Base-by-base conservation (phyloP, 1,284 basidiomycete genomes). In the Athelia sp. region DNA sequence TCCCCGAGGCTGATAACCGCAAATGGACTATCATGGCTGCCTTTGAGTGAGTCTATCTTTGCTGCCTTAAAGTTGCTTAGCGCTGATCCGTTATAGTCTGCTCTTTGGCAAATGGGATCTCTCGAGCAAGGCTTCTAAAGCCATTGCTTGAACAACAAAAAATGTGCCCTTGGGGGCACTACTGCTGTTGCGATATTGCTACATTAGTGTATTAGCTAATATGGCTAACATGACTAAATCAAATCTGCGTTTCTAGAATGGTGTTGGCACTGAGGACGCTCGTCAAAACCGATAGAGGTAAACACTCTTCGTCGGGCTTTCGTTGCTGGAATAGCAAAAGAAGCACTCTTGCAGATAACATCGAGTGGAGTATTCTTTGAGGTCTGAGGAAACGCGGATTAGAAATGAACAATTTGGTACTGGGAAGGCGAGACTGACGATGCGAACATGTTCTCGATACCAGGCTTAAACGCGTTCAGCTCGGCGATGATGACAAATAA, bases 1-100 rank as follows among this genome's bases (percentile, higher is more conserved):
- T 87, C 71, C 79, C 76, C 8, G 87, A 85, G 63, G 76, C 84
- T 1, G 90, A 93, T 67, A 93, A 93, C 70, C 81, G 93, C 53
- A 94, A 93, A 67, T 96, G 93, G 93, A 94, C 93, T 2, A 95
- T 87, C 60, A 90, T 95, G 85, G 89, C 91, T 13, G 64, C 81
- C 10, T 93, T 93, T 60, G 89, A 93, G 88, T 90, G 58, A 55
- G 88, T 82, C 35, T 17, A 1, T 18, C 23, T 17, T 26, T 38
- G 42, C 29, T 51, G 22, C 18, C 26, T 46, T 26, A 4, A 26
- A 31, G 48, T 56, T 47, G 52, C 48, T 26, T 47, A n/a, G 31
- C 24, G 19, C 42, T 45, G 19, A 50, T 49, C 40, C 53, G 48
- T 31, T 50, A 17, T 43, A 79, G 76, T 52, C 58, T 74, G 10